Percentiles rank a stretch among this genome's conserved stretches.
These are phyloP conservation scores for Gentiana macrophylla DNA, from an alignment of 257 asterid species.

Conservation along the genomic window DNA sequence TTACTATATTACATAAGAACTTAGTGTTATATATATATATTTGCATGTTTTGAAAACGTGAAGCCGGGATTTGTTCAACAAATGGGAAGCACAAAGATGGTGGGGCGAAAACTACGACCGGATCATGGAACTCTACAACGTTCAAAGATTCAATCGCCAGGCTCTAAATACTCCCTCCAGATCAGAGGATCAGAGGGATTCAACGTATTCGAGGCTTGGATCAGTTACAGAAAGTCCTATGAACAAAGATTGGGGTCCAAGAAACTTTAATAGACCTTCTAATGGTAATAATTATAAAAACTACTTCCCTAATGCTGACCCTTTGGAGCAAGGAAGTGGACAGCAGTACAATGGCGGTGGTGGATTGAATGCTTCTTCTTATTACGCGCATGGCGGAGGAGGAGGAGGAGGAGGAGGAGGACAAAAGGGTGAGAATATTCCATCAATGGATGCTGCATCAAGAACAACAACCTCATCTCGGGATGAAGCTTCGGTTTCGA, in stretches of 20 bases:
- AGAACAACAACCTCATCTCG: slow-evolving; percentile 74
- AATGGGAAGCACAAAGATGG: slow-evolving; percentile 91
- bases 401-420: slow-evolving; percentile 2
- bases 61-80: slow-evolving; percentile 83
- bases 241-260: slow-evolving; percentile 53
- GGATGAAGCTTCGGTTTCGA: slow-evolving; percentile 76
- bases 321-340: slow-evolving; percentile 19
- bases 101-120: slow-evolving; percentile 84
- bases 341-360: slow-evolving; percentile 34
- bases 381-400: slow-evolving; percentile 13
- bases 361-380: slow-evolving; percentile 28
- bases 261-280: slow-evolving; percentile 31
- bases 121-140: slow-evolving; percentile 84
- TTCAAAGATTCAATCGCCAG: slow-evolving; percentile 74
- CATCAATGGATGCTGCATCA: slow-evolving; percentile 67
- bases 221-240: slow-evolving; percentile 70
- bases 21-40: background rate
- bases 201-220: slow-evolving; percentile 67
- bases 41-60: slow-evolving; percentile 7
- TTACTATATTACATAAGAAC: background rate
- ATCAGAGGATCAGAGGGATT: slow-evolving; percentile 95
- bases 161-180: slow-evolving; percentile 67
- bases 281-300: slow-evolving; percentile 12
- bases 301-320: slow-evolving; percentile 24
- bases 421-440: slow-evolving; percentile 34